Evolutionary conservation across 2,329 filamentous ascomycete genomes (phyloP), one percentile per base, ranked within the genome.

Genomic region (Verticillium tricorpus): DNA sequence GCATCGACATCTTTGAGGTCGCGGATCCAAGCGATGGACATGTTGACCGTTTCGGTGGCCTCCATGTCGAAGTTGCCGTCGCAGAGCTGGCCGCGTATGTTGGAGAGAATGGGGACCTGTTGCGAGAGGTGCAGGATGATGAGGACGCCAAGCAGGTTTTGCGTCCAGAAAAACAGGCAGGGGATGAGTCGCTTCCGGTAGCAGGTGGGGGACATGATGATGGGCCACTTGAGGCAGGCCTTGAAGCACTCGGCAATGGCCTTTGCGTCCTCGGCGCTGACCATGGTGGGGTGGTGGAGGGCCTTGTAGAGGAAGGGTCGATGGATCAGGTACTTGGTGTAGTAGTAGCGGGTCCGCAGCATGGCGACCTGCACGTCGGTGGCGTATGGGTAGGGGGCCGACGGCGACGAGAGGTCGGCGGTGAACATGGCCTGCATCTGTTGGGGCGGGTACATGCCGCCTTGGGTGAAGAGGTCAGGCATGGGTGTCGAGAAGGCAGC

Each of bases 301-400:
- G 81, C 84, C 67, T 86, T 87, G 74, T 83, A 87, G 5, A 87
- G 68, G 61, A 82, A 87, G 0, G 85, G 84, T 12, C 83, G 78
- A 69, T 86, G 79, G 62, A 86, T 78, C 62, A 86, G 77, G 67
- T 83, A 84, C 61, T 84, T 84, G 25, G 80, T 79, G 66, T 85
- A 85, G 70, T 85, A 86, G 69, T 85, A 87, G 57, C 82, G 77
- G 5, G 83, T 85, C 56, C 85, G 80, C 9, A 88, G 75, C 12
- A 85, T 72, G 2, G 85, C 85, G 8, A 82, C 78, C 62, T 86
- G 82, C 37, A 87, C 75, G 67, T 86, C 84, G 62, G 83, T 77
- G 17, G 79, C 79, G 67, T 81, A 85, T 15, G 77, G 77, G 68
- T 85, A 85, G 25, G 74, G 75, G 11, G 72, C 71, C 1, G 79